phyloP scores from a whole-genome alignment of 192 early-diverging fungal species.

The Neocallimastix lanati region DNA sequence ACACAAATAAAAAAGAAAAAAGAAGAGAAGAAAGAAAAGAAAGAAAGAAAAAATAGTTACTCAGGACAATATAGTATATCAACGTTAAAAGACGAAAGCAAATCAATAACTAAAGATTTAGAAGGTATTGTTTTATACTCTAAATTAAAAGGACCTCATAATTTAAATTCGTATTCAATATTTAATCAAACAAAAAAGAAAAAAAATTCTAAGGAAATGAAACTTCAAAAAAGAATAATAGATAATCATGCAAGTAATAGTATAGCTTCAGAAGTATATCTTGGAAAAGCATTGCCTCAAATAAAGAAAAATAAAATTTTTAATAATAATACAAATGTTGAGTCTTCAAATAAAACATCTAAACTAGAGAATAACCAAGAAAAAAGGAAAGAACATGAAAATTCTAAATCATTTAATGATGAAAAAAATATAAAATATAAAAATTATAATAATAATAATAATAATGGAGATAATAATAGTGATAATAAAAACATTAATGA shows the following conservation, averaged over 20 bases:
- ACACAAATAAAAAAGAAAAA: background rate
- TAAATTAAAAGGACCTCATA: background rate
- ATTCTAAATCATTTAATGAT: no score
- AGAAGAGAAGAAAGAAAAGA: background rate
- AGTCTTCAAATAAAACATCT: no score
- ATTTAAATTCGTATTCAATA: background rate
- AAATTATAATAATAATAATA: no score
- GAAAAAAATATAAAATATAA: no score
- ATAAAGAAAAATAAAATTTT: no score
- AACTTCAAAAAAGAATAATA: background rate
- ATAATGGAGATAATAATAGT: no score
- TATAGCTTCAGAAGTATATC: background rate
- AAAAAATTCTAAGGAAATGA: background rate
- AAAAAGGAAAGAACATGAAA: no score
- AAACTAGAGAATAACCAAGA: no score
- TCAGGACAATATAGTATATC: background rate
- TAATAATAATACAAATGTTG: no score
- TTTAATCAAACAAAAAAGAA: background rate
- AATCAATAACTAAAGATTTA: background rate
- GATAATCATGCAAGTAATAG: background rate
- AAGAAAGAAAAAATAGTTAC: background rate
- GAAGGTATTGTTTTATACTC: background rate
- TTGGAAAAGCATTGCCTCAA: background rate
- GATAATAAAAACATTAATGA: no score
- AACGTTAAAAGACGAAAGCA: background rate